Evolutionary conservation across 495 filamentous ascomycete species (phyloP).

Genomic region (Darksidea phi): DNA sequence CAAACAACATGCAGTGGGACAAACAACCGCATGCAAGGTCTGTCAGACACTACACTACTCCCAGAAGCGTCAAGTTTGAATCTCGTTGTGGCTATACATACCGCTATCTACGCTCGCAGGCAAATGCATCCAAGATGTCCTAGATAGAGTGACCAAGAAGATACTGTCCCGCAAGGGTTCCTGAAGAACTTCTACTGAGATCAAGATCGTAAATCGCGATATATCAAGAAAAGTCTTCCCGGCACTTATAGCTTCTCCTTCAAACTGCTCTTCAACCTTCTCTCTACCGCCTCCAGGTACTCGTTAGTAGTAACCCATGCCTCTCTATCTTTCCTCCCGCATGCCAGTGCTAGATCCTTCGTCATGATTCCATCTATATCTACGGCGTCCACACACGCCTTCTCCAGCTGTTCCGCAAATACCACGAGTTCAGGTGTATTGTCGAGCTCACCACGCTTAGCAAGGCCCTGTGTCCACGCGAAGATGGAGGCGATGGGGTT

Average conservation of each 20-base stretch:
- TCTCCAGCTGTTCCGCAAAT: slow-evolving; percentile 88
- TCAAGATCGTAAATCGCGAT: no score
- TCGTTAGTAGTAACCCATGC: slow-evolving; percentile 86
- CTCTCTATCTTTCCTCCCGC: slow-evolving; percentile 75
- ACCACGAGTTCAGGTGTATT: slow-evolving; percentile 80
- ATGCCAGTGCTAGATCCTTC: slow-evolving; percentile 91
- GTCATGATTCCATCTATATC: slow-evolving; percentile 96
- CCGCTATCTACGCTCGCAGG: no score
- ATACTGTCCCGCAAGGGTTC: no score
- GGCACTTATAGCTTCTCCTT: slow-evolving; percentile 50
- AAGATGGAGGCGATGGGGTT: slow-evolving; percentile 99
- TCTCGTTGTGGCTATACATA: no score
- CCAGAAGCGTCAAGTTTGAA: no score
- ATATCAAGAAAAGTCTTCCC: slow-evolving; percentile 36
- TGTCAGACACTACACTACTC: no score
- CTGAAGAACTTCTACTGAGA: no score
- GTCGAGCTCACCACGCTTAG: slow-evolving; percentile 88
- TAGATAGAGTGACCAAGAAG: no score
- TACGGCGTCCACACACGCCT: slow-evolving; percentile 92
- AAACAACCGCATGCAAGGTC: no score
- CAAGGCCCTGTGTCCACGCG: slow-evolving; percentile 95
- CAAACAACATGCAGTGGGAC: no score
- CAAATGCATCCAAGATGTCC: no score
- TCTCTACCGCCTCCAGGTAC: slow-evolving; percentile 88
- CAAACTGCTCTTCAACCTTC: slow-evolving; percentile 67